phyloP scores from a whole-genome alignment of 2,329 filamentous ascomycete genomes.

The Grosmannia penicillata region DNA sequence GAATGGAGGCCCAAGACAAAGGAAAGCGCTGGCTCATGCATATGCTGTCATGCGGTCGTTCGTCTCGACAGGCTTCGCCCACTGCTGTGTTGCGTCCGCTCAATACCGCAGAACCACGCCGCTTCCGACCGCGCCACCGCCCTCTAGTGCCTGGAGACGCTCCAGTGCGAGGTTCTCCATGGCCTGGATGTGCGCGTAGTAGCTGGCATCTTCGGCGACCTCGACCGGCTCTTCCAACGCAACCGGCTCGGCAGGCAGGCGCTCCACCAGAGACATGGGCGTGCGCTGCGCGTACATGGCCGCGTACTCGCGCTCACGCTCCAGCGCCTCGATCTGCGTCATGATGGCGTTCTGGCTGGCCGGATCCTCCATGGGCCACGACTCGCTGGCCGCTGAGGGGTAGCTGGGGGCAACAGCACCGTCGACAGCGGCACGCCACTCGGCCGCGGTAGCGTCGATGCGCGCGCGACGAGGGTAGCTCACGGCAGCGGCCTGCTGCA shows the following conservation, averaged over 20 bases:
- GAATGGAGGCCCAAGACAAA: too few species aligned
- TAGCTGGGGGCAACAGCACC: too few species aligned
- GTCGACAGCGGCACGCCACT: too few species aligned
- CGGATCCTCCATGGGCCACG: too few species aligned
- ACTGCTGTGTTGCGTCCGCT: neutral
- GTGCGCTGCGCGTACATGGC: conserved; percentile 11
- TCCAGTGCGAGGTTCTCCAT: conserved; percentile 13
- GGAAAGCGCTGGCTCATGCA: too few species aligned
- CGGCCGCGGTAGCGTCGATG: too few species aligned
- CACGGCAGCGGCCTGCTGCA: conserved; percentile 19
- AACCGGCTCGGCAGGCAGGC: neutral
- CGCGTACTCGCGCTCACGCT: conserved; percentile 17
- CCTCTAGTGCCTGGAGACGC: conserved; percentile 11
- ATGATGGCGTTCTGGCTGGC: too few species aligned
- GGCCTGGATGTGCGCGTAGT: conserved; percentile 14
- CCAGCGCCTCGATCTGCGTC: conserved; percentile 18
- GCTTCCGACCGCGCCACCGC: neutral
- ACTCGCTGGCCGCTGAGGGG: too few species aligned
- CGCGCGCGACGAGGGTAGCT: conserved; percentile 17
- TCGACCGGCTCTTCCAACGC: neutral
- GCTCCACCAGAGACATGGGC: neutral
- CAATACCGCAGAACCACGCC: conserved; percentile 12
- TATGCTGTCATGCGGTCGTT: too few species aligned
- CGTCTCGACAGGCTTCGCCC: too few species aligned
- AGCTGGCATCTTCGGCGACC: conserved; percentile 10